Percentiles rank a stretch among this genome's conserved stretches.
phyloP scores from a whole-genome alignment of 139 green algal species.

The Chlamydomonas sp. region DNA sequence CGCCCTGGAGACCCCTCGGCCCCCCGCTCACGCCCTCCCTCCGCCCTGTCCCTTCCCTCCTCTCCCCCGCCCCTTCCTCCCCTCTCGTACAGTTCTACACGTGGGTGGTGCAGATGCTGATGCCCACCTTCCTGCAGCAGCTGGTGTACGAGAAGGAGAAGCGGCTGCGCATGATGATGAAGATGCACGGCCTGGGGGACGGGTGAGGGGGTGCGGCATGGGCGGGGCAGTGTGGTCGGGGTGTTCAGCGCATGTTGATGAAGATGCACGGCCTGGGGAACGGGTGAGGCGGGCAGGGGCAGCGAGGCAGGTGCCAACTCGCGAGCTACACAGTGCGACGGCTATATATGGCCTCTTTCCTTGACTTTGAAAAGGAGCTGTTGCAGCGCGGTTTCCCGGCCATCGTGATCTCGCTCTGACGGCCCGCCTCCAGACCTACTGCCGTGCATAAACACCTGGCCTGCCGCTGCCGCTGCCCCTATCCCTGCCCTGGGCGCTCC shows the following conservation, averaged over 20 bases:
- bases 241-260: constrained; percentile 89
- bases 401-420: no score
- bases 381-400: no score
- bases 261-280: constrained; percentile 93
- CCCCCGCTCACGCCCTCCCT: background rate
- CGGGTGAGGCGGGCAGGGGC: background rate
- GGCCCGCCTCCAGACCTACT: no score
- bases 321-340: no score
- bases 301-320: no score
- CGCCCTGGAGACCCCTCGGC: background rate
- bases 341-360: no score
- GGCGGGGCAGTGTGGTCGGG: no score
- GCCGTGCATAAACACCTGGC: no score
- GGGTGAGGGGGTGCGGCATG: no score
- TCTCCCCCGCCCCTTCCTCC: background rate
- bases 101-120: constrained; percentile 85
- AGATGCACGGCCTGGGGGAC: constrained; percentile 92
- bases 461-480: no score
- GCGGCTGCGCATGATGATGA: constrained; percentile 95
- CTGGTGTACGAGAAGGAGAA: constrained; percentile 85
- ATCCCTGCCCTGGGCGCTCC: no score
- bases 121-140: constrained; percentile 73
- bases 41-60: background rate
- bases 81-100: background rate
- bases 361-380: no score